Evolutionary conservation across 1,284 basidiomycete species (phyloP).

Genomic region (Golubevia sp.): DNA sequence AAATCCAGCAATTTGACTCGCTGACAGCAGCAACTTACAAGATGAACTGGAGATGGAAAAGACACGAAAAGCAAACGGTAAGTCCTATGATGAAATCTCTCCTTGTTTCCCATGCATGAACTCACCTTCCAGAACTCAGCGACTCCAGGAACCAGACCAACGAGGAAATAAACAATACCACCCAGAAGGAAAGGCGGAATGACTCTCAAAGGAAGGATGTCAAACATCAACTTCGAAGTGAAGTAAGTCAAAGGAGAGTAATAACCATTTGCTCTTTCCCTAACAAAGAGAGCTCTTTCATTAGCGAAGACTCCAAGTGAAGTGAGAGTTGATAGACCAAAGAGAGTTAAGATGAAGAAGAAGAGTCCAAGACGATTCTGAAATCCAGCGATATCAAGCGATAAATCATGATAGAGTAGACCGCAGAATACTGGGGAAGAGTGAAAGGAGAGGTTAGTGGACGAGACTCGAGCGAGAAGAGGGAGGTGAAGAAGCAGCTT

Average conservation of each 20-base stretch:
- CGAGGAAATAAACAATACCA: conserved; percentile 87
- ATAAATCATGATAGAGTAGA: neutral
- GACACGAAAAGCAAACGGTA: too few species aligned
- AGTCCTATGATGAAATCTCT: too few species aligned
- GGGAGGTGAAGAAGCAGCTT: neutral
- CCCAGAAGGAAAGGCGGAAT: conserved; percentile 93
- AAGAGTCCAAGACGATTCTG: conserved; percentile 85
- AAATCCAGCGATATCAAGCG: conserved; percentile 79
- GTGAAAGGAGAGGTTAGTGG: conserved; percentile 5
- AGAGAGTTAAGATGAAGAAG: conserved; percentile 92
- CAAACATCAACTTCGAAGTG: conserved; percentile 87
- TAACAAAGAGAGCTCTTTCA: conserved; percentile 92
- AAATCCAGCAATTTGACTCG: too few species aligned
- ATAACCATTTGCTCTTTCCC: conserved; percentile 95
- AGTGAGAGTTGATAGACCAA: conserved; percentile 93
- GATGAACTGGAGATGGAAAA: conserved; percentile 70
- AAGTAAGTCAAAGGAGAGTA: conserved; percentile 96
- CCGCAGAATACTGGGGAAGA: conserved; percentile 3
- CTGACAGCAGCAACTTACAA: too few species aligned
- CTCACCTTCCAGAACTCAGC: conserved; percentile 81
- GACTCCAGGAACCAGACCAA: conserved; percentile 88
- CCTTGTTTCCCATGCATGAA: too few species aligned
- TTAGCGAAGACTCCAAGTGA: conserved; percentile 89
- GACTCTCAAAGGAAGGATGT: conserved; percentile 88
- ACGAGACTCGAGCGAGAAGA: conserved; percentile 8